phyloP scores from a whole-genome alignment of 352 stramenopile species.

The Thraustotheca clavata region DNA sequence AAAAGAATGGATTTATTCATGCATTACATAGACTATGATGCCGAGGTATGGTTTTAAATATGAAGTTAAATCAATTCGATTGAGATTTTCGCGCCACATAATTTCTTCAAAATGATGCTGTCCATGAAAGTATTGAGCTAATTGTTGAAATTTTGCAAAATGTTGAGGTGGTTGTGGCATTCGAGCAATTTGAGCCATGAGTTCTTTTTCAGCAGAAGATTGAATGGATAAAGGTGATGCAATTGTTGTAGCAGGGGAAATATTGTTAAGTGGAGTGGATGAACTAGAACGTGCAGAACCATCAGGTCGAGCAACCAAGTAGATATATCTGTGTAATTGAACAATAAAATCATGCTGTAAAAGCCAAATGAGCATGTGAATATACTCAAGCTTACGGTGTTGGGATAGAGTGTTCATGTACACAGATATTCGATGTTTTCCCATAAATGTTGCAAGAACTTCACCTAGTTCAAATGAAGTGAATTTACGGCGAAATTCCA shows the following conservation, averaged over 20 bases:
- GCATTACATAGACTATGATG: conserved; percentile 72
- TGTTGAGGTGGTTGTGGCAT: conserved; percentile 52
- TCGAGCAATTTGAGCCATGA: conserved; percentile 63
- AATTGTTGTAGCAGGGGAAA: neutral
- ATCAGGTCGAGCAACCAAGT: conserved; percentile 68
- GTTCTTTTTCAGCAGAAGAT: conserved; percentile 40
- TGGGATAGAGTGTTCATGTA: conserved; percentile 66
- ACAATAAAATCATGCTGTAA: conserved; percentile 77
- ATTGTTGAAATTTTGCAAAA: conserved; percentile 69
- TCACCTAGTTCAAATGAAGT: conserved; percentile 56
- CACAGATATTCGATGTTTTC: conserved; percentile 58
- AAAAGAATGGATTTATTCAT: no score
- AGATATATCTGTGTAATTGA: conserved; percentile 79
- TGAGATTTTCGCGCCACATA: conserved; percentile 84
- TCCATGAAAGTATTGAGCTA: conserved; percentile 81
- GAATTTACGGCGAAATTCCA: conserved; percentile 73
- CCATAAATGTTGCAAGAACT: conserved; percentile 62
- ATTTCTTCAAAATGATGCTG: conserved; percentile 84
- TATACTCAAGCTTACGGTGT: conserved; percentile 72
- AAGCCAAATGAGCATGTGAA: conserved; percentile 83
- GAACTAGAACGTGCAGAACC: neutral
- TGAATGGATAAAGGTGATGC: neutral
- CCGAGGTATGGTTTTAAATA: conserved; percentile 81
- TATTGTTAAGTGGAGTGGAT: conserved; percentile 54
- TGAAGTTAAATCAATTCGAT: conserved; percentile 61